Percentiles rank a stretch among this genome's conserved stretches.
These are phyloP conservation scores for Xylaria sp. DNA, from an alignment of 2,329 filamentous ascomycete species.

Conservation along the genomic window DNA sequence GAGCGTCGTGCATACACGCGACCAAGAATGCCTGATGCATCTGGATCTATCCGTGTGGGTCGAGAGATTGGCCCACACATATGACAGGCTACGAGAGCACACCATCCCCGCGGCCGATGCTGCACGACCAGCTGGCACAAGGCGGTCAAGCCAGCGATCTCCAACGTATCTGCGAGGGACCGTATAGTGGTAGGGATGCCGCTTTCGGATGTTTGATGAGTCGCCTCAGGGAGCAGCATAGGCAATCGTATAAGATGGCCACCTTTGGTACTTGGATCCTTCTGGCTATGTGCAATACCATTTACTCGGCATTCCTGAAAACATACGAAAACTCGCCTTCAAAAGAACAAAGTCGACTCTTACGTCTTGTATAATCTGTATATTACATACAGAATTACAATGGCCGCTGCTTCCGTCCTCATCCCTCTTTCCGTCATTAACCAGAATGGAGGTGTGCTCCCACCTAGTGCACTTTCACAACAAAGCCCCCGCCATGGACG, in stretches of 20 bases:
- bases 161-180: constrained; percentile 31
- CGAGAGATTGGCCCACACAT: constrained; percentile 23
- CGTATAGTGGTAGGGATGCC: constrained; percentile 34
- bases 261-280: constrained; percentile 4
- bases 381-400: constrained; percentile 34
- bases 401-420: constrained; percentile 52
- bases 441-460: constrained; percentile 52
- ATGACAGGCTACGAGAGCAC: constrained; percentile 37
- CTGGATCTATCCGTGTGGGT: constrained; percentile 41
- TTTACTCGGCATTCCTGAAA: constrained; percentile 12
- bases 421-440: constrained; percentile 52
- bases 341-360: constrained; percentile 9
- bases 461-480: constrained; percentile 52
- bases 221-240: constrained; percentile 22
- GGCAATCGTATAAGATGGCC: constrained; percentile 37
- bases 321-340: constrained; percentile 13
- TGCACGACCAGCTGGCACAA: constrained; percentile 42
- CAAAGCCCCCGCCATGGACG: constrained; percentile 53
- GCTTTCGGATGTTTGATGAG: constrained; percentile 33
- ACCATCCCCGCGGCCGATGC: constrained; percentile 33
- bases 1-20: constrained; percentile 34
- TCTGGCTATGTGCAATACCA: constrained; percentile 19
- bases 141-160: constrained; percentile 38
- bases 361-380: constrained; percentile 24
- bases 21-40: constrained; percentile 33